Conservation (phyloP, 331 rosid genomes). For the Ulmus americana region DNA sequence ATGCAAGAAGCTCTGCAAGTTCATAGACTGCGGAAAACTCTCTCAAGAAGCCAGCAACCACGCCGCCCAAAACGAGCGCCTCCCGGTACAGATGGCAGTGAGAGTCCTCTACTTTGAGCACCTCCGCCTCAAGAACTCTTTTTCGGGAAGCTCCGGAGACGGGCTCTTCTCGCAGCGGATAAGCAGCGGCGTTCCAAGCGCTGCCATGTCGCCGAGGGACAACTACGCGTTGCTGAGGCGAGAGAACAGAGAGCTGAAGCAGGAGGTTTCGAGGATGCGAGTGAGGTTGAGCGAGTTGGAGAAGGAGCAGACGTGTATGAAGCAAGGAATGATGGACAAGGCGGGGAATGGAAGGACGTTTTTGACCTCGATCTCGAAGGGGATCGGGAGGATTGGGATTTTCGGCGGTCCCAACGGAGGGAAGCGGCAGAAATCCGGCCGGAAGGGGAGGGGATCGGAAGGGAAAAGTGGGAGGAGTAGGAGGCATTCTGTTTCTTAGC, state of each 20-base stretch:
- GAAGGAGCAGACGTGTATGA: constrained; percentile 78
- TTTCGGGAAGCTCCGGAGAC: constrained; percentile 60
- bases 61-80: constrained; percentile 73
- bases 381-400: constrained; percentile 69
- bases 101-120: constrained; percentile 80
- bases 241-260: constrained; percentile 82
- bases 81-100: constrained; percentile 72
- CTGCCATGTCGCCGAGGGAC: constrained; percentile 85
- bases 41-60: constrained; percentile 91
- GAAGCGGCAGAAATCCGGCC: constrained; percentile 46
- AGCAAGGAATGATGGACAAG: constrained; percentile 71
- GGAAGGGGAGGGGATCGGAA: constrained; percentile 51
- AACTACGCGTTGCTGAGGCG: constrained; percentile 76
- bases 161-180: constrained; percentile 59
- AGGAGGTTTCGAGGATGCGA: constrained; percentile 77
- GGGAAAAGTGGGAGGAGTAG: constrained; percentile 71
- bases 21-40: constrained; percentile 74
- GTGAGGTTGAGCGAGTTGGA: constrained; percentile 88
- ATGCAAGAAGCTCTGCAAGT: constrained; percentile 67
- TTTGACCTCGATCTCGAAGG: constrained; percentile 69
- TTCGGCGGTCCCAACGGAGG: constrained; percentile 58
- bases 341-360: constrained; percentile 62
- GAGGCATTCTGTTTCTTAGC: constrained; percentile 58
- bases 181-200: constrained; percentile 76
- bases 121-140: constrained; percentile 58